Percentiles rank a stretch among this genome's conserved stretches.
Evolutionary conservation across 1,284 basidiomycete genomes (phyloP).

Genomic region (Trichosporon ovoides): DNA sequence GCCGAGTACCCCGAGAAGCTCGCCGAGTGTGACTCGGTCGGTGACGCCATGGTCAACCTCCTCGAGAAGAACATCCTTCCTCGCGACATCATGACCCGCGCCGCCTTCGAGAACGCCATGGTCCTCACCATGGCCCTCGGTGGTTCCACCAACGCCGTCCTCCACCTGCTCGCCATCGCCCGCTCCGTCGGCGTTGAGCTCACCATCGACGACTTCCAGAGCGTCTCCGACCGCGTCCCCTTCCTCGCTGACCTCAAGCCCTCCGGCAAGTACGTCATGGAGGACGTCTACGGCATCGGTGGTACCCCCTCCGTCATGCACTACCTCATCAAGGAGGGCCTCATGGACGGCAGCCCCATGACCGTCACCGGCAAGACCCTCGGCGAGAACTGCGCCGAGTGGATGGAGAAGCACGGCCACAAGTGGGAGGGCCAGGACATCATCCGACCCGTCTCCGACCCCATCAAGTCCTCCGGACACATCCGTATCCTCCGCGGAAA

Average conservation of each 20-base stretch:
- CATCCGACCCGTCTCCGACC: slow-evolving; percentile 68
- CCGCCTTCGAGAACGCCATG: slow-evolving; percentile 96
- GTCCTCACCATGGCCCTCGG: slow-evolving; percentile 90
- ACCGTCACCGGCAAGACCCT: slow-evolving; percentile 94
- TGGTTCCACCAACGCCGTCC: slow-evolving; percentile 86
- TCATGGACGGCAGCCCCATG: slow-evolving; percentile 84
- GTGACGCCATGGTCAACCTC: slow-evolving; percentile 73
- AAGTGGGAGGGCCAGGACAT: slow-evolving; percentile 72
- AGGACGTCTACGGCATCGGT: slow-evolving; percentile 87
- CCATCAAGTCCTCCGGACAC: slow-evolving; percentile 89
- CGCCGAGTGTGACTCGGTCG: slow-evolving; percentile 75
- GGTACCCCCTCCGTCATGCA: slow-evolving; percentile 66
- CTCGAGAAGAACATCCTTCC: slow-evolving; percentile 89
- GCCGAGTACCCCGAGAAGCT: slow-evolving; percentile 75
- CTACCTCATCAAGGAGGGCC: slow-evolving; percentile 77
- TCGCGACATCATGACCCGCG: slow-evolving; percentile 89
- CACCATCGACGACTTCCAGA: slow-evolving; percentile 90
- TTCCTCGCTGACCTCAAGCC: slow-evolving; percentile 93
- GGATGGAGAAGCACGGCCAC: slow-evolving; percentile 68
- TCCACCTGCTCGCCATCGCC: slow-evolving; percentile 91
- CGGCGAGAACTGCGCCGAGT: slow-evolving; percentile 73
- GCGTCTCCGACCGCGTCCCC: slow-evolving; percentile 77
- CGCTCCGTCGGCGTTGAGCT: slow-evolving; percentile 81
- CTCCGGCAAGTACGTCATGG: slow-evolving; percentile 92
- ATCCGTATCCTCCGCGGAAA: slow-evolving; percentile 83